Evolutionary conservation across 805 yeast species (phyloP).

Genomic region (Sugiyamaella lignohabitans): DNA sequence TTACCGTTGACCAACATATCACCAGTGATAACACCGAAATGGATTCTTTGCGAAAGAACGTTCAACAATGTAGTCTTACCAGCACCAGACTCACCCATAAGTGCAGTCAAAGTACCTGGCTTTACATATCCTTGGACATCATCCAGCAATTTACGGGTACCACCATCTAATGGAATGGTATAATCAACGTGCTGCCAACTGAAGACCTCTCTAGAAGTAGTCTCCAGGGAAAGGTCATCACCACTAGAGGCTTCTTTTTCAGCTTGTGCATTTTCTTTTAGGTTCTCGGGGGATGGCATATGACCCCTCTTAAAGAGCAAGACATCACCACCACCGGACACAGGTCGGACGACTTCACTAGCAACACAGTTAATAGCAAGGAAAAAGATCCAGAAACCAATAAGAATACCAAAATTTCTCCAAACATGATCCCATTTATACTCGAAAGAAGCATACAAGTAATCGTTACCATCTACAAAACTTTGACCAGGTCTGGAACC

Average conservation of each 20-base stretch:
- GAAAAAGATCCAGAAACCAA: slow-evolving; percentile 45
- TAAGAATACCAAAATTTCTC: slow-evolving; percentile 70
- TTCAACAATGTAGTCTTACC: slow-evolving; percentile 76
- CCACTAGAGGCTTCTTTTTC: slow-evolving; percentile 22
- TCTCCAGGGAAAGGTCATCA: slow-evolving; percentile 17
- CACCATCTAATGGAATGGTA: slow-evolving; percentile 41
- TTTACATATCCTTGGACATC: slow-evolving; percentile 65
- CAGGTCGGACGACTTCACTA: slow-evolving; percentile 31
- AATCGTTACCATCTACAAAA: slow-evolving; percentile 54
- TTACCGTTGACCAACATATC: slow-evolving; percentile 67
- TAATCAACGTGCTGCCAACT: slow-evolving; percentile 60
- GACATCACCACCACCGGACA: slow-evolving; percentile 29
- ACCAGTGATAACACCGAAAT: slow-evolving; percentile 65
- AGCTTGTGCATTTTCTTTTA: slow-evolving; percentile 22
- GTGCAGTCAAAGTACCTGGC: slow-evolving; percentile 75
- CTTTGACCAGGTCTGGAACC: slow-evolving; percentile 54
- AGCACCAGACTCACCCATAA: slow-evolving; percentile 86
- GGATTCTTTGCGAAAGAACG: slow-evolving; percentile 64
- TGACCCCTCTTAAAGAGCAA: slow-evolving; percentile 31
- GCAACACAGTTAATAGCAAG: slow-evolving; percentile 27
- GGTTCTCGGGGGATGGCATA: slow-evolving; percentile 31
- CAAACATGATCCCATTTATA: slow-evolving; percentile 59
- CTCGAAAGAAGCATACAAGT: slow-evolving; percentile 41
- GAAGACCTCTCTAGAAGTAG: slow-evolving; percentile 43
- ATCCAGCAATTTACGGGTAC: slow-evolving; percentile 35